Evolutionary conservation across 2,329 filamentous ascomycete species (phyloP).

Genomic region (Beauveria varroae): DNA sequence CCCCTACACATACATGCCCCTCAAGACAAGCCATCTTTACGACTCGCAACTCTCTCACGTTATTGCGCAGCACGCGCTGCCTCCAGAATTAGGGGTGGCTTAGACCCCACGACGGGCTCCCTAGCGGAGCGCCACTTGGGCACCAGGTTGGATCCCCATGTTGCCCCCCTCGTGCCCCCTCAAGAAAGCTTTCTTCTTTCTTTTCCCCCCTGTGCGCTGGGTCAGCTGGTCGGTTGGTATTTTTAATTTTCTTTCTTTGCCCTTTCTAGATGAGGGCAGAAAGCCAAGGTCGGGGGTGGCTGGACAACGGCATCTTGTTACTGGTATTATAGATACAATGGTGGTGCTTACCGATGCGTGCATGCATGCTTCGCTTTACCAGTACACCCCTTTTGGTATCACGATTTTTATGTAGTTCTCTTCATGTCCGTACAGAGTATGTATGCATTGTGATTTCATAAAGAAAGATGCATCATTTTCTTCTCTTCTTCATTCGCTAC

Average conservation of each 20-base stretch:
- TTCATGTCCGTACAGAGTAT: no score
- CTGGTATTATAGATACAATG: no score
- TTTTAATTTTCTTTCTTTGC: not conserved
- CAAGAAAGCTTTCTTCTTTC: not conserved
- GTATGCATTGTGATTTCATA: not conserved
- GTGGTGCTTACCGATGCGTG: not conserved
- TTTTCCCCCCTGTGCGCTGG: not conserved
- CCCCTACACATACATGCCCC: not conserved
- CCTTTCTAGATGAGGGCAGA: not conserved
- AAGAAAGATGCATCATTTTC: no score
- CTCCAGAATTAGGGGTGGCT: not conserved
- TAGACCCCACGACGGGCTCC: conserved; percentile 8
- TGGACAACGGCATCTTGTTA: no score
- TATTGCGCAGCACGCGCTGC: no score
- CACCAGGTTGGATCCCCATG: not conserved
- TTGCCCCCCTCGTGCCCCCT: not conserved
- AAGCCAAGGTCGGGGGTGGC: not conserved
- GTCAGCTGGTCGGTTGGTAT: conserved; percentile 1
- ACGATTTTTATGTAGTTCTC: not conserved
- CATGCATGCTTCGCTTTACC: not conserved
- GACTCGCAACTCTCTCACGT: no score
- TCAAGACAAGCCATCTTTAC: no score
- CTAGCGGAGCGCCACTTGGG: conserved; percentile 5
- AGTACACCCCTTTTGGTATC: not conserved
- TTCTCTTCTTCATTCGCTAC: not conserved